Conservation (phyloP, 345 rosid species). For the Carallia pectinifolia region DNA sequence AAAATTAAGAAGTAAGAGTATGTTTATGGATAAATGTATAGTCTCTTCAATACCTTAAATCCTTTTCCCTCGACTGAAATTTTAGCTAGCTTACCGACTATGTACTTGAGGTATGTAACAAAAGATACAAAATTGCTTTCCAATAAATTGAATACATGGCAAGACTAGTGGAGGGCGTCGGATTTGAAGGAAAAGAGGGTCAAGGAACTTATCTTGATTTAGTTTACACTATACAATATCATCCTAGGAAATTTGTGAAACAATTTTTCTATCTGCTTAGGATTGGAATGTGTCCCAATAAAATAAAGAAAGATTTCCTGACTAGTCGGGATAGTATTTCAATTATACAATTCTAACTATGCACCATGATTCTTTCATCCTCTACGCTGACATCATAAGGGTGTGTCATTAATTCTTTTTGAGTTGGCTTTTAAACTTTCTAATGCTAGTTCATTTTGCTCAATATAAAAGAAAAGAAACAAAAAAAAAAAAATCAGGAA, state of each 20-base stretch:
- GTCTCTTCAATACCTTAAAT: not conserved
- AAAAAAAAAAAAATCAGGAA: not conserved
- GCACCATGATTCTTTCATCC: not conserved
- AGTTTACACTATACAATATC: not conserved
- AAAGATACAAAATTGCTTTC: too few relatives aligned
- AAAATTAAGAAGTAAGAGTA: not conserved
- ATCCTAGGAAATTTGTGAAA: not conserved
- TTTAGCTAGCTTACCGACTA: not conserved
- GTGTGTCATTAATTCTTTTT: constrained; percentile 38
- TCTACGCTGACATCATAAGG: constrained; percentile 8
- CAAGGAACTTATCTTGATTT: too few relatives aligned
- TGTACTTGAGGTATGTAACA: too few relatives aligned
- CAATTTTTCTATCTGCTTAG: not conserved
- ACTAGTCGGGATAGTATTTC: constrained; percentile 21
- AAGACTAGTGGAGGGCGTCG: too few relatives aligned
- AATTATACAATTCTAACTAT: not conserved
- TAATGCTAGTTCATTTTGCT: constrained; percentile 26
- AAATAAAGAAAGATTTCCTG: not conserved
- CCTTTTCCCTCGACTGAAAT: not conserved
- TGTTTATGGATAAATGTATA: not conserved
- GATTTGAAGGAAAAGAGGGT: too few relatives aligned
- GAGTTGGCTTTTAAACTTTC: constrained; percentile 51
- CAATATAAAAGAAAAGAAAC: not conserved
- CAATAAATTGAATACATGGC: too few relatives aligned
- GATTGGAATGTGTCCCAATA: not conserved